Base-by-base conservation (phyloP, 2,329 filamentous ascomycete genomes). In the Penicillium sp. region DNA sequence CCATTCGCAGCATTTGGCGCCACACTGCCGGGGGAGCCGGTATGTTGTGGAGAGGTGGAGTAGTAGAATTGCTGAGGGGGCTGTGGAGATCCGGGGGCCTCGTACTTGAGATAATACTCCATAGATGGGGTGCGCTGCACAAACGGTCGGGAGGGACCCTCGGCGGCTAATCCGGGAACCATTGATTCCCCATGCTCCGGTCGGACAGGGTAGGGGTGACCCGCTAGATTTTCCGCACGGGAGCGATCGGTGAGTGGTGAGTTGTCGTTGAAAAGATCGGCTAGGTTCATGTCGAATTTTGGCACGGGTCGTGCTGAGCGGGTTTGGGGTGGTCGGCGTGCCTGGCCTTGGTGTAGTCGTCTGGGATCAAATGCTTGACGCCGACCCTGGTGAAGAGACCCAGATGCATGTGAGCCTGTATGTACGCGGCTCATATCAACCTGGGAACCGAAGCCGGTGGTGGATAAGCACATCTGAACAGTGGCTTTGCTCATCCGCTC, bases 401-500 rank as follows among this genome's bases (percentile, higher is more conserved):
- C 55, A 42, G 51, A 19, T 48, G 50, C 45, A 27, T 64, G 54
- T 21, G 65, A 54, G 47, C 62, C 50, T 27, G 65, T 27, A 31
- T 69, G 62, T 16, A 66, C 55, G 25, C 63, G 67, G 27, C 59
- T 64, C 46, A 72, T 62, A 29, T 72, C 71, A 23, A 73, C 69
- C 53, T 75, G 75, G 5, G 73, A 74, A 31, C 90, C 91, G 63
- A 96, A 96, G 0, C 91, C 91, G 19, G 90, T 93, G 1, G 89
- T 93, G 1, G 89, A 91, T 72, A 93, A 88, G 65, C 91, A 92
- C 93, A 97, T 97, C 71, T 93, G 91, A 50, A 98, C 90, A 0
- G 93, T 98, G 10, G 93, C 93, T 77, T 95, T 96, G 67, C 91
- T 93, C 79, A 96, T 98, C 39, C 93, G 86, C 67, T 96, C 91